phyloP scores from a whole-genome alignment of 352 stramenopile species.

The Pythium chondricola region DNA sequence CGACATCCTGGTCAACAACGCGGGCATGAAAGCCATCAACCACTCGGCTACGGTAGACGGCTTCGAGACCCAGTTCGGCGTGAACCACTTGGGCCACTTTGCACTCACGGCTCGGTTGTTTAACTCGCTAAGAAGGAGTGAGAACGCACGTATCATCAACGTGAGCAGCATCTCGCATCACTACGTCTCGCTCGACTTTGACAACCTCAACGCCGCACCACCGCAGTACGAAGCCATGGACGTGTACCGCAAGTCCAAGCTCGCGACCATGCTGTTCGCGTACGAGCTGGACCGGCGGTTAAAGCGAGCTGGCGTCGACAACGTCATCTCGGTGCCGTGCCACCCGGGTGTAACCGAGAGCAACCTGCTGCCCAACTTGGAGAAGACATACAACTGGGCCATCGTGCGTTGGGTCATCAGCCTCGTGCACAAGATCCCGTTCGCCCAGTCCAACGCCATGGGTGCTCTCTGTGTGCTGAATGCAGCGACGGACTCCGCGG shows the following conservation, averaged over 20 bases:
- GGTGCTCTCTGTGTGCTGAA: constrained; percentile 37
- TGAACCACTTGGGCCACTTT: constrained; percentile 21
- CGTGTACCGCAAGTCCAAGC: constrained; percentile 39
- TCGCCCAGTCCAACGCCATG: constrained; percentile 22
- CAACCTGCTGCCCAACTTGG: constrained; percentile 7
- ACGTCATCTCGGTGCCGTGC: constrained; percentile 18
- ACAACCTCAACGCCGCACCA: constrained; percentile 26
- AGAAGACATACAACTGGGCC: constrained; percentile 20
- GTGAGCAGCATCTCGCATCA: constrained; percentile 39
- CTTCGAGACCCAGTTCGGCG: constrained; percentile 10
- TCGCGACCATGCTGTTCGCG: constrained; percentile 44
- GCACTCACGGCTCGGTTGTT: constrained; percentile 21
- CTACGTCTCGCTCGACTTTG: constrained; percentile 22
- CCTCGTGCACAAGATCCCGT: constrained; percentile 14
- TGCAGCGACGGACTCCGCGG: constrained; percentile 19
- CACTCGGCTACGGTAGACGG: constrained; percentile 1
- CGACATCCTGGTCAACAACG: constrained; percentile 30
- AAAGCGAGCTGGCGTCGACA: constrained; percentile 11
- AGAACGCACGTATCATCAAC: constrained; percentile 15
- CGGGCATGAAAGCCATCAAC: constrained; percentile 2
- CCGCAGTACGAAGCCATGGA: constrained; percentile 18
- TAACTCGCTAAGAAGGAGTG: constrained; percentile 10
- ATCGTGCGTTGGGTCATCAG: constrained; percentile 13
- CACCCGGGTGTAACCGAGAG: constrained; percentile 33
- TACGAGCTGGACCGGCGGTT: constrained; percentile 32